A percentile compares a stretch with the other conserved stretches of the same genome.
Evolutionary conservation across 1,284 basidiomycete genomes (phyloP).

Genomic region (Tilletia indica): DNA sequence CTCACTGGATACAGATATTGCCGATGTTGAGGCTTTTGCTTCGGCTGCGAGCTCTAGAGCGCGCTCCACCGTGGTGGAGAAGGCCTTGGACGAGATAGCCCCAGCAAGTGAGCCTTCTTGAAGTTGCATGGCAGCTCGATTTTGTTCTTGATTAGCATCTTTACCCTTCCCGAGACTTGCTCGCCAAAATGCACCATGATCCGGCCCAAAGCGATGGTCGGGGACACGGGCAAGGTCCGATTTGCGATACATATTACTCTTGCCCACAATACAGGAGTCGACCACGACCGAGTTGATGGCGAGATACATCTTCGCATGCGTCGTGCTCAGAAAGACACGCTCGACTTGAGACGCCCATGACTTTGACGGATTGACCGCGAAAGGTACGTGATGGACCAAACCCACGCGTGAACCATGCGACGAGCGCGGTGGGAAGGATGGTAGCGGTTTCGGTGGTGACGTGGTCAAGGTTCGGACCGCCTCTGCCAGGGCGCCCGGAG

Average conservation of each 20-base stretch:
- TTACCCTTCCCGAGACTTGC: constrained; percentile 31
- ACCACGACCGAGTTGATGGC: constrained; percentile 82
- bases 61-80: constrained; percentile 8
- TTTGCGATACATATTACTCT: constrained; percentile 89
- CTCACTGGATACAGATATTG: constrained; percentile 29
- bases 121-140: constrained; percentile 27
- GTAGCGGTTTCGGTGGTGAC: constrained; percentile 48
- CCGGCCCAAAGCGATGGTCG: constrained; percentile 48
- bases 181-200: constrained; percentile 28
- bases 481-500: constrained; percentile 76
- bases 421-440: constrained; percentile 30
- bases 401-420: constrained; percentile 62
- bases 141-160: constrained; percentile 5
- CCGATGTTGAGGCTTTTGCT: constrained; percentile 20
- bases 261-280: constrained; percentile 95
- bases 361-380: constrained; percentile 68
- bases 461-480: constrained; percentile 72
- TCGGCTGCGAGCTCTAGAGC: constrained; percentile 4
- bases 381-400: constrained; percentile 93
- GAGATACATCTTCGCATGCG: constrained; percentile 98
- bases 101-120: constrained; percentile 17
- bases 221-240: constrained; percentile 71
- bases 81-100: constrained; percentile 20
- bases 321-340: constrained; percentile 91
- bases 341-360: constrained; percentile 76